Evolutionary conservation across 805 yeast species (phyloP).

Genomic region (Starmerella bombicola): DNA sequence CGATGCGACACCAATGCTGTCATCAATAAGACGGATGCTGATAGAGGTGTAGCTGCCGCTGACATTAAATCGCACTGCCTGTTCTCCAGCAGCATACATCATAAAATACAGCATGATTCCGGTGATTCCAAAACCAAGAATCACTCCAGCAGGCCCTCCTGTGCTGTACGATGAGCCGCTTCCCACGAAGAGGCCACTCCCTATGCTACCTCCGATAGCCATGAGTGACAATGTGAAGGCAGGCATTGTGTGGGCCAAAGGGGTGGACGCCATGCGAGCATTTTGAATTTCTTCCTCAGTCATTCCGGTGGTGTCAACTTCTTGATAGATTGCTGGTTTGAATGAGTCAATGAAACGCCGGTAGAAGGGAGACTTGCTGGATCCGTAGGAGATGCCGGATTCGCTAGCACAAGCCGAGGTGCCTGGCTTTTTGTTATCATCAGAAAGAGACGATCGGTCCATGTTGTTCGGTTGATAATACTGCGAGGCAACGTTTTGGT

Average conservation of each 20-base stretch:
- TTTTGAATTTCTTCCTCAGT: slow-evolving; percentile 18
- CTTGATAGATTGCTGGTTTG: slow-evolving; percentile 17
- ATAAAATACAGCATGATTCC: slow-evolving; percentile 49
- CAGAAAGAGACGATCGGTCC: neutral
- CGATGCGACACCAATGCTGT: slow-evolving; percentile 51
- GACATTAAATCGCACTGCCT: slow-evolving; percentile 51
- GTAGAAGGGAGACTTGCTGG: neutral
- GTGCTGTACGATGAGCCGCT: slow-evolving; percentile 36
- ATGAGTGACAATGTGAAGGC: slow-evolving; percentile 37
- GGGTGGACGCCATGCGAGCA: slow-evolving; percentile 15
- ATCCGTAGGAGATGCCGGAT: neutral
- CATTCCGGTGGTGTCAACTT: slow-evolving; percentile 22
- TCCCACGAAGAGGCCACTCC: slow-evolving; percentile 51
- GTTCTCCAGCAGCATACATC: slow-evolving; percentile 51
- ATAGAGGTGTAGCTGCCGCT: slow-evolving; percentile 47
- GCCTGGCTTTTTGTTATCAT: neutral
- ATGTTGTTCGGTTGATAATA: neutral
- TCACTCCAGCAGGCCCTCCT: slow-evolving; percentile 42
- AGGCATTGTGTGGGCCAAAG: slow-evolving; percentile 28
- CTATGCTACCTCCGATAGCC: slow-evolving; percentile 70
- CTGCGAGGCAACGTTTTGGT: neutral
- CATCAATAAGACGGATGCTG: slow-evolving; percentile 47
- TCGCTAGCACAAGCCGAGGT: neutral
- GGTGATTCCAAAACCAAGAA: slow-evolving; percentile 37
- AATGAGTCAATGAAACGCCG: slow-evolving; percentile 15